Base-by-base conservation (phyloP, 169 alveolate genomes). In the Plasmodium gaboni region DNA sequence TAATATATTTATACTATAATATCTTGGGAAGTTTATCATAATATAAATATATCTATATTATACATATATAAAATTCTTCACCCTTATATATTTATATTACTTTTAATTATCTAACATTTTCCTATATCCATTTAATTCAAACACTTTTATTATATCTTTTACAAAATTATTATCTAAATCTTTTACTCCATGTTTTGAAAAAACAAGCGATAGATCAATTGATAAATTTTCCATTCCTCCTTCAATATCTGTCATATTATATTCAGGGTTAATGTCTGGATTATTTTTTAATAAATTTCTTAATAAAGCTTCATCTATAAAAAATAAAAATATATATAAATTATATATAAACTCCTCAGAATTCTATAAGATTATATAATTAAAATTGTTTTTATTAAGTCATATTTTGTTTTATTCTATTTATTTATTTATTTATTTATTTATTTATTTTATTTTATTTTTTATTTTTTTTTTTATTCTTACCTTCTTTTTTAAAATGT, bases 401-500 rank as follows among this genome's bases (percentile, higher is more conserved):
- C 7, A 38, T 38, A 6, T 6, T 32, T 6, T 38, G 7, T 38
- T 38, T 32, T 32, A 5, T 32, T 32, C n/a, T 32, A 32, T 32
- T 32, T 4, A 32, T 32, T 32, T 32, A 32, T 4, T 19, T 19
- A 19, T 19, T 38, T 38, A 3, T 38, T 38, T 38, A 5, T 38
- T 38, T 32, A 32, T 12, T 32, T 32, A 32, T 4, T 32, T 28
- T 28, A 28, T 2, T 28, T 28, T 28, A 5, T 5, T 38, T 38
- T 38, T n/a, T n/a, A n/a, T n/a, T 5, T 38, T 32, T 38, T 38
- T 38, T 38, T 38, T 38, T 38, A 38, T 12, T 3, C 7, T n/a
- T 73, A 89, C 95, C 95, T 89, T 93, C 94, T 55, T 93, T 93
- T 63, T 93, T 88, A 87, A 93, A 93, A 64, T 90, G 76, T 24